Evolutionary conservation across 768 basidiomycete species (phyloP), one percentile per base, ranked within the genome.

Genomic region (Rhizopogon sp.): DNA sequence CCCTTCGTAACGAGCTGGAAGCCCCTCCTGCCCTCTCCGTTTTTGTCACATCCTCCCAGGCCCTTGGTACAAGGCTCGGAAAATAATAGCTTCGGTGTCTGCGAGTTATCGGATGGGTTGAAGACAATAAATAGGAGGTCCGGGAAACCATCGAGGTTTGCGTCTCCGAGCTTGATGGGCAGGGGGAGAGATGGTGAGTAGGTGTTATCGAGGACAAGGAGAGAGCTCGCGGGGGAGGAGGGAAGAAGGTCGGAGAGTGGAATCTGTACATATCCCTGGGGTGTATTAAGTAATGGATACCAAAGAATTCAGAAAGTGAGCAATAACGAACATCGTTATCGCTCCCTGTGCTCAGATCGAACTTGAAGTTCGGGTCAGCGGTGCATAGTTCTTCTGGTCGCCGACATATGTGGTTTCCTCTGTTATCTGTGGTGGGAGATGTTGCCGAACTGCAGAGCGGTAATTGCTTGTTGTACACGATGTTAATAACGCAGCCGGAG

Each of bases 401-500:
- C 52, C 95, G 77, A 64, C 95, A 98, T 16, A 78, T 70, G 50
- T 74, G 75, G 11, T 75, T 70, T 16, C 79, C 81, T 60, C 82
- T 76, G 60, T 75, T 78, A 37, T 70, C 63, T 4, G 75, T 56
- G 6, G 75, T 76, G 10, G 76, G 73, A 13, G 80, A 74, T 0
- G 82, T 78, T 1, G 83, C 67, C 0, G 79, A 78, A 1, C 81
- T 66, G 67, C 97, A 99, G 0, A 96, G 78, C 0, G 85, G 83
- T 28, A 93, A 81, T 67, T 99, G 97, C 58, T 86, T 78, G 69
- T 98, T 99, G 72, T 92, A 98, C 4, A 86, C 95, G 54, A 98
- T 88, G 65, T 95, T 96, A 69, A 99, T 81, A 49, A 74, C 75
- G 67, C 97, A 98, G 40, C 82, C 79, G 2, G 74, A 73, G 10